Evolutionary conservation across 805 yeast genomes (phyloP), one percentile per base, ranked within the genome.

Genomic region (Yamadazyma sp.): DNA sequence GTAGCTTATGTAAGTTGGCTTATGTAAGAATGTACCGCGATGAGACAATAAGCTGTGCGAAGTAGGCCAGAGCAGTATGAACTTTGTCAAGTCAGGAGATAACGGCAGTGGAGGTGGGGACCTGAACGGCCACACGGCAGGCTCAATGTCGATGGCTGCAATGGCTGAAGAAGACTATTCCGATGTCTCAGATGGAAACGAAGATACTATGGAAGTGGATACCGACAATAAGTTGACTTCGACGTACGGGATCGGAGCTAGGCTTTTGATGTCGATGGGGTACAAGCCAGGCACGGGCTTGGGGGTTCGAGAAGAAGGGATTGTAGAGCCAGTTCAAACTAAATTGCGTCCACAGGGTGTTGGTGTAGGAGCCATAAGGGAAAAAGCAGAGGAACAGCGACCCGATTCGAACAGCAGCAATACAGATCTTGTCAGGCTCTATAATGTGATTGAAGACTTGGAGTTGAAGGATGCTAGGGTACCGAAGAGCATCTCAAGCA

Each of bases 191-290:
- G 25, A 19, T 5, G 16, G 4, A 13, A 25, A 25, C 14, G 12
- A 9, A 9, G 16, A 12, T n/a, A 24, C 17, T 5, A 23, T 28
- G 33, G 26, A 17, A 4, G 22, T 28, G 15, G 33, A 28, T 13
- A 8, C 20, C 6, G 30, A 26, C 27, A 19, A 20, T 17, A 17
- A 20, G 10, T 28, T 36, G 13, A 36, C 40, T 3, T 22, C 34
- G 6, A 24, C 23, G 6, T 89, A 90, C 54, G 98, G 98, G 5
- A 77, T 88, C 25, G 98, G 98, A 24, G 95, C 95, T 3, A 61
- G 72, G 34, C 62, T 91, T 35, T 58, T 91, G 63, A 70, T 78
- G 43, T 75, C 79, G 45, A 90, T 91, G 98, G 99, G 99, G 0
- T 90, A 86, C 59, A 71, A 73, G 6, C 75, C 75, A 27, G 98